phyloP scores from a whole-genome alignment of 148 eudicot genomes.

The Heliamphora exappendiculata region DNA sequence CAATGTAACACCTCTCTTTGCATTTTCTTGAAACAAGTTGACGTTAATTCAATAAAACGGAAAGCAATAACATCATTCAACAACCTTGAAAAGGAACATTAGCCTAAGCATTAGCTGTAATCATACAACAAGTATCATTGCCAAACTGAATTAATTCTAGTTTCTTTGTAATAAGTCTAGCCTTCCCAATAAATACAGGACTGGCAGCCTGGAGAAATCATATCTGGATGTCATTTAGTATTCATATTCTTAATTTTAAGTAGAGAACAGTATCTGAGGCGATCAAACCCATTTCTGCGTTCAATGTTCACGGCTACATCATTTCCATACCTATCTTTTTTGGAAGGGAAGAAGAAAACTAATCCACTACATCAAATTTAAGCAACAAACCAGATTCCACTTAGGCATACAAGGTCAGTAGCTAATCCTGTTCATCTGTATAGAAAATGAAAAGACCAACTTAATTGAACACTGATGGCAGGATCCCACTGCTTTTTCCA shows the following conservation, averaged over 20 bases:
- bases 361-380: not conserved
- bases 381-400: not conserved
- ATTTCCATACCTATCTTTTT: not conserved
- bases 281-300: not conserved
- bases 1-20: not conserved
- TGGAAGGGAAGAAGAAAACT: not conserved
- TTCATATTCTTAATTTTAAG: not conserved
- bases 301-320: not conserved
- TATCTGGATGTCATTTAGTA: not conserved
- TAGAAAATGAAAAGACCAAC: not conserved
- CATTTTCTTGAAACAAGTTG: not conserved
- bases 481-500: not conserved
- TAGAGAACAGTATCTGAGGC: not conserved
- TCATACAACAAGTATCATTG: not conserved
- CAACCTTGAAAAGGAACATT: not conserved
- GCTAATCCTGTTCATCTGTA: not conserved
- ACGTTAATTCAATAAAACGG: not conserved
- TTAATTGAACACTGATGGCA: not conserved
- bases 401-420: not conserved
- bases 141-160: not conserved
- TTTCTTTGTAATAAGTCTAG: not conserved
- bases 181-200: not conserved
- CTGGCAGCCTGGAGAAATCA: not conserved
- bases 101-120: not conserved
- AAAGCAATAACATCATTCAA: not conserved